These are phyloP conservation scores for Pichia inconspicua DNA, from an alignment of 1,139 yeast genomes.

Conservation along the genomic window DNA sequence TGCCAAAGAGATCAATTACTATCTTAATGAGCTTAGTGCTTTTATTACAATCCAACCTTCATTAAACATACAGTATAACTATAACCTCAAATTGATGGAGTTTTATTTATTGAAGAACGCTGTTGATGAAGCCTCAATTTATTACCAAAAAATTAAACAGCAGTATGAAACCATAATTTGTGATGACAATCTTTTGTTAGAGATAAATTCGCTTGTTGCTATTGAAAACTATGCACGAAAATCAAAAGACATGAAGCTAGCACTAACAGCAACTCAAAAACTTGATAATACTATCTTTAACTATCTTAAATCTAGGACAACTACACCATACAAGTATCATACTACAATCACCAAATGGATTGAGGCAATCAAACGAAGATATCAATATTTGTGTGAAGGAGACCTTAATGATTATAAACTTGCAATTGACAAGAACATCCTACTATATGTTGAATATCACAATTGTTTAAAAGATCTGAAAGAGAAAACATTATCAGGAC, in stretches of 20 bases:
- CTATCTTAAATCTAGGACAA: not conserved
- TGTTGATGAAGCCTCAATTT: conserved; percentile 10
- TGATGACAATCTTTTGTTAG: conserved; percentile 1
- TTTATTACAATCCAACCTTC: conserved; percentile 28
- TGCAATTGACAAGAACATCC: not conserved
- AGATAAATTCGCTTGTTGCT: conserved; percentile 1
- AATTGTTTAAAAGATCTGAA: not conserved
- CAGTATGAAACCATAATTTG: conserved; percentile 5
- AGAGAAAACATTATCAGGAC: not conserved
- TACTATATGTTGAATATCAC: not conserved
- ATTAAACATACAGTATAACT: conserved; percentile 28
- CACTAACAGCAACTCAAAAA: conserved; percentile 1
- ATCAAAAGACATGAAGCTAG: conserved; percentile 9
- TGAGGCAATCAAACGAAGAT: conserved; percentile 8
- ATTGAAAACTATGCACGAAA: conserved; percentile 8
- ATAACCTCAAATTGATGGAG: conserved; percentile 16
- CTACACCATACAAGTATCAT: not conserved
- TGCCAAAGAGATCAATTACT: conserved; percentile 46
- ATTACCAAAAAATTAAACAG: conserved; percentile 8
- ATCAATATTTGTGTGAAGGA: not conserved
- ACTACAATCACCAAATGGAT: conserved; percentile 4
- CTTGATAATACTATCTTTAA: conserved; percentile 5
- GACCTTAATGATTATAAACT: not conserved
- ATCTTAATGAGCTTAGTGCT: conserved; percentile 39
- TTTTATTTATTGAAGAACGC: conserved; percentile 14